Evolutionary conservation across 2,329 filamentous ascomycete genomes (phyloP).

Genomic region (Alternaria sp.): DNA sequence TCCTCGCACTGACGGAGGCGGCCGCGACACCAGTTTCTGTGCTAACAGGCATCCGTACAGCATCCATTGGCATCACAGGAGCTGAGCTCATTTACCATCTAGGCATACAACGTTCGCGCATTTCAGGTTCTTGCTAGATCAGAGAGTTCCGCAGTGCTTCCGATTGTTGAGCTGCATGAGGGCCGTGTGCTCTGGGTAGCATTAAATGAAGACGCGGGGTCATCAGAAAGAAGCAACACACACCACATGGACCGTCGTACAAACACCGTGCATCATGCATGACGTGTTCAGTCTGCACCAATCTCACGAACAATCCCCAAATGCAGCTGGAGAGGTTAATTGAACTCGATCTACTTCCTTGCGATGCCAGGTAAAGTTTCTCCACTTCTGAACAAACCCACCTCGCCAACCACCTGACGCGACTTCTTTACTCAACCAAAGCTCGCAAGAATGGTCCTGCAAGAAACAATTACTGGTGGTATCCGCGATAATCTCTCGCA

Average conservation of each 20-base stretch:
- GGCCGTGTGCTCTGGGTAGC: background rate
- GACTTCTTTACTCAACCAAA: background rate
- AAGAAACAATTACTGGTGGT: no score
- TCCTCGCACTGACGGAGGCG: no score
- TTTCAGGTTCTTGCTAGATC: no score
- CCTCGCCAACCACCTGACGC: background rate
- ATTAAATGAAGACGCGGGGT: background rate
- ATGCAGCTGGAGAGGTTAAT: accelerated
- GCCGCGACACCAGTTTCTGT: no score
- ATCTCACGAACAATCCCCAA: no score
- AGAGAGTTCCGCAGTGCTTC: no score
- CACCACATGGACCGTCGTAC: background rate
- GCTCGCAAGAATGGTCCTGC: background rate
- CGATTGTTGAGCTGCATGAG: no score
- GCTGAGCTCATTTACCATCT: no score
- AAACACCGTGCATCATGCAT: background rate
- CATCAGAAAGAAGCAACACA: background rate
- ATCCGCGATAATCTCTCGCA: background rate
- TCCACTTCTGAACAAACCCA: background rate
- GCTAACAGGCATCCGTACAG: no score
- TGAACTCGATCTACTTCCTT: background rate
- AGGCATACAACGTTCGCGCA: no score
- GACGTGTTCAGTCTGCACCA: background rate
- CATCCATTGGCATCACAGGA: no score
- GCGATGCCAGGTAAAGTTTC: background rate